These are phyloP conservation scores for Rugonectria rugulosa DNA, from an alignment of 2,329 filamentous ascomycete genomes.

Conservation along the genomic window DNA sequence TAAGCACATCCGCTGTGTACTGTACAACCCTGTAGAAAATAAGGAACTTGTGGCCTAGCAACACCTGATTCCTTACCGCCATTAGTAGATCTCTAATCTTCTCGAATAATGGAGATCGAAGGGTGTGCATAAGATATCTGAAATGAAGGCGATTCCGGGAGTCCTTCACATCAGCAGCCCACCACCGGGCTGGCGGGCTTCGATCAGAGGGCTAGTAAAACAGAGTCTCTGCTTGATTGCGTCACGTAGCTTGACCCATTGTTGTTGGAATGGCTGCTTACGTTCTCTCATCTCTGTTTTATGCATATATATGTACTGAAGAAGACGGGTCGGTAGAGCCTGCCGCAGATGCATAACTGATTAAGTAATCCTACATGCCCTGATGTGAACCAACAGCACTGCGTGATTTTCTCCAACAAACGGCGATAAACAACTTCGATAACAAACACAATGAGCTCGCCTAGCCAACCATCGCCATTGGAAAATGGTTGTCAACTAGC, in stretches of 20 bases:
- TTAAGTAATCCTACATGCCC: not conserved
- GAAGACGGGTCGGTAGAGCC: too few relatives aligned
- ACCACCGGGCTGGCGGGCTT: not conserved
- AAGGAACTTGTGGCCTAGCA: not conserved
- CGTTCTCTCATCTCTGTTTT: too few relatives aligned
- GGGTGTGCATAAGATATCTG: not conserved
- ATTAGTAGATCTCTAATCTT: not conserved
- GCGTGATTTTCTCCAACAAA: not conserved
- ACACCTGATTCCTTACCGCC: not conserved
- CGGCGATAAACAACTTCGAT: not conserved
- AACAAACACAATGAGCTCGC: not conserved
- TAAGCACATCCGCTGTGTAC: not conserved
- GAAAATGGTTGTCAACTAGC: not conserved
- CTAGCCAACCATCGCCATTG: not conserved
- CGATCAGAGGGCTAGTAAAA: not conserved
- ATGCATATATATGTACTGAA: too few relatives aligned
- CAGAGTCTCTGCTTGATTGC: not conserved
- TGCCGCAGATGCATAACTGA: too few relatives aligned
- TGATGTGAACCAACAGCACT: not conserved
- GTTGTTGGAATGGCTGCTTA: too few relatives aligned
- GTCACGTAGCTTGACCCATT: too few relatives aligned
- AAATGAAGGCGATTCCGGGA: not conserved
- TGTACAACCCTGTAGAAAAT: not conserved
- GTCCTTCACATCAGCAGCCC: not conserved
- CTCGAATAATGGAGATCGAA: not conserved